Base-by-base conservation (phyloP, 1,284 basidiomycete genomes). In the Butyriboletus appendiculatus region DNA sequence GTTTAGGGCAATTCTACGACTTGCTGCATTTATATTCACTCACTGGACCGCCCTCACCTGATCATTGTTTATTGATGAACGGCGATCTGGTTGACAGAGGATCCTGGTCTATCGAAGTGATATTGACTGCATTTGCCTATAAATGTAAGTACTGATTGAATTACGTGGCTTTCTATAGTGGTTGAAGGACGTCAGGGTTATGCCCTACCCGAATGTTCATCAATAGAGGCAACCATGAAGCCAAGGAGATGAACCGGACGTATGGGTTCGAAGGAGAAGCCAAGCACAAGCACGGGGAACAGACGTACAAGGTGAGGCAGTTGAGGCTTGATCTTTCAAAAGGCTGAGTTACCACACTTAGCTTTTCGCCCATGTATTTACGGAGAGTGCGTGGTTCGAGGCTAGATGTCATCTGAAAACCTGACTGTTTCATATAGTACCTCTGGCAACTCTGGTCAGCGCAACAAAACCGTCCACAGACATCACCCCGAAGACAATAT, bases 201-300 rank as follows among this genome's bases (percentile, higher is more conserved):
- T 94, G 92, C 73, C 95, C 94, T 3, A 84, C 84, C 56, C 84
- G 80, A 55, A 91, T 96, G 77, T 95, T 82, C 71, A 85, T 97
- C 68, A 98, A 97, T 72, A 84, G 96, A 56, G 97, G 96, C 24
- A 99, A 98, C 74, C 96, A 99, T 70, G 96, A 99, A 76, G 91
- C 96, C 48, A 94, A 90, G 72, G 94, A 98, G 57, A 92, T 89
- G 86, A 90, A 90, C 63, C 76, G 87, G 41, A 84, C 92, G 16
- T 96, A 97, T 72, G 94, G 96, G 3, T 98, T 98, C 64, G 95
- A 98, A 72, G 96, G 95, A 43, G 96, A 99, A 75, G 93, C 89
- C 50, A 97, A 96, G 71, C 90, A 94, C 66, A 96, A 97, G 71
- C 92, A 95, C 66, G 93, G 93, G 35, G 94, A 96, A 65, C 86